Evolutionary conservation across 495 filamentous ascomycete species (phyloP).

Genomic region (Clohesyomyces aquaticus): DNA sequence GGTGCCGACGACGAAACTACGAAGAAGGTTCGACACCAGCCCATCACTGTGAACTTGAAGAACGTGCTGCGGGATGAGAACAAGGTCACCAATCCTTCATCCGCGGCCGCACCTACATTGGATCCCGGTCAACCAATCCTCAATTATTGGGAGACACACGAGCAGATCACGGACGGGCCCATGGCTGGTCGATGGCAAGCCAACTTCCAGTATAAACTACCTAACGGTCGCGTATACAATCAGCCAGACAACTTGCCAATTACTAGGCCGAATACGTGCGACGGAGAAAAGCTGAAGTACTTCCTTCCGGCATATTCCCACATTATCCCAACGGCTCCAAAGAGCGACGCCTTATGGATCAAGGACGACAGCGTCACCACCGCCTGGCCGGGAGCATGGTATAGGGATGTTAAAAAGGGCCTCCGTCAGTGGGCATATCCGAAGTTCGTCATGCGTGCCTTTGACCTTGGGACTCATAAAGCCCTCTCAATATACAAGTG

Average conservation of each 20-base stretch:
- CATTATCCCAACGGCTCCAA: neutral
- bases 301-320: neutral
- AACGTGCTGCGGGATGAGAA: neutral
- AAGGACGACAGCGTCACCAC: neutral
- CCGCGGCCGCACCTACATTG: too few relatives aligned
- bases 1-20: neutral
- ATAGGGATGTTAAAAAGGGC: neutral
- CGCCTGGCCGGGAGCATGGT: neutral
- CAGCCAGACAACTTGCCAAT: neutral
- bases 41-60: neutral
- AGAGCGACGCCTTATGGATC: neutral
- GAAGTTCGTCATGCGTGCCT: neutral
- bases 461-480: neutral
- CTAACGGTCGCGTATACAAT: neutral
- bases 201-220: too few relatives aligned
- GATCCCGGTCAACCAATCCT: too few relatives aligned
- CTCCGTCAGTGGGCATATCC: neutral
- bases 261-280: neutral
- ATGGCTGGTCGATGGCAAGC: too few relatives aligned
- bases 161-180: too few relatives aligned
- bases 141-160: too few relatives aligned
- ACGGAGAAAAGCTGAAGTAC: neutral
- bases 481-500: neutral
- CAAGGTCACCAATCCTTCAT: neutral
- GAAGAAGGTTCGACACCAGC: neutral